phyloP scores from a whole-genome alignment of 1,284 basidiomycete species.

The Fomitopsis palustris region DNA sequence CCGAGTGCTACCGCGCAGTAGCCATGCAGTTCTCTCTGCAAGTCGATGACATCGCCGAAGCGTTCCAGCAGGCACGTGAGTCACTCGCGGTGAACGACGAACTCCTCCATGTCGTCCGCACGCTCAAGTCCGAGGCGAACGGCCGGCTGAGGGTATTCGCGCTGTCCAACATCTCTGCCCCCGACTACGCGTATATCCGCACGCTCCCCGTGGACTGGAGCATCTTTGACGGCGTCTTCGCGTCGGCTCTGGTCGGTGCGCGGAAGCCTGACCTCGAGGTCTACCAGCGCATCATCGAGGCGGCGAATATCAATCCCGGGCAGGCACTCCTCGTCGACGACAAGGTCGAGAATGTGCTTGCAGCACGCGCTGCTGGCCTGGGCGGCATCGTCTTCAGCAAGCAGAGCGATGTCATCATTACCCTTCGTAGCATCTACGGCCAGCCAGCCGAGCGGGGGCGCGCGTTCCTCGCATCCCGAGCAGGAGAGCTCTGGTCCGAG shows the following conservation, averaged over 20 bases:
- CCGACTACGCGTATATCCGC: constrained; percentile 43
- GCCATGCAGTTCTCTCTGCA: constrained; percentile 39
- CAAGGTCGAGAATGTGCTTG: constrained; percentile 51
- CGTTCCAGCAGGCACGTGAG: constrained; percentile 40
- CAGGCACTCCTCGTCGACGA: constrained; percentile 54
- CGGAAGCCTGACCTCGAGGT: constrained; percentile 53
- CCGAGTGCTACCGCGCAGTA: constrained; percentile 42
- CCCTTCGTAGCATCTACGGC: too few relatives aligned
- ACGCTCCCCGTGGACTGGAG: constrained; percentile 41
- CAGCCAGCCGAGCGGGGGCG: constrained; percentile 27
- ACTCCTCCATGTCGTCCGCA: constrained; percentile 40
- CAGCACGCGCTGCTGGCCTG: constrained; percentile 51
- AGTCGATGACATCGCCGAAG: constrained; percentile 35
- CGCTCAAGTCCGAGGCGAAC: constrained; percentile 34
- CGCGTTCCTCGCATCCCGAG: constrained; percentile 38
- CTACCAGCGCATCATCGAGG: constrained; percentile 43
- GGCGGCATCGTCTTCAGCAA: constrained; percentile 43
- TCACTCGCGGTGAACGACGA: constrained; percentile 38
- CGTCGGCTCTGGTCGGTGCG: constrained; percentile 41
- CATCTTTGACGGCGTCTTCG: constrained; percentile 47
- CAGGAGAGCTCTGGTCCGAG: constrained; percentile 40
- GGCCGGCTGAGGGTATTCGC: constrained; percentile 39
- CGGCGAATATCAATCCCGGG: constrained; percentile 38
- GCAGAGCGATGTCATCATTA: too few relatives aligned
- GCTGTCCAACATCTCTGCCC: constrained; percentile 52